Evolutionary conservation across 129 eudicot species (phyloP).

Genomic region (Tagetes erecta): DNA sequence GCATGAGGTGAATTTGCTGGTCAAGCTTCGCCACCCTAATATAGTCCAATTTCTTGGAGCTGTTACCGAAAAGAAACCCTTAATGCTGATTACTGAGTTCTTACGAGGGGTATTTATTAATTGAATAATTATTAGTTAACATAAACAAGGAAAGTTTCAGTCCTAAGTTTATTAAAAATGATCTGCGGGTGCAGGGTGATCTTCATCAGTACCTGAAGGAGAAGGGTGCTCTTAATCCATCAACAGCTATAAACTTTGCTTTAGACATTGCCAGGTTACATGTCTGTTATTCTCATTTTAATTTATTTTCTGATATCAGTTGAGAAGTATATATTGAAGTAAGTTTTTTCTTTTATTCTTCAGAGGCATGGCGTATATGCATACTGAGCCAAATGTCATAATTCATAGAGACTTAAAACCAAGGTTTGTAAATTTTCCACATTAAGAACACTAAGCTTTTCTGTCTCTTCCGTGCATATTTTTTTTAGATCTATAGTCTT

Average conservation of each 20-base stretch:
- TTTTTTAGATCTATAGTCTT: not conserved
- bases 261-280: conserved; percentile 91
- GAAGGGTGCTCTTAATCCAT: conserved; percentile 87
- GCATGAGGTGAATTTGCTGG: conserved; percentile 96
- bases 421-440: conserved; percentile 50
- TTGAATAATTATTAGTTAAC: not conserved
- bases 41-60: conserved; percentile 99
- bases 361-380: conserved; percentile 99
- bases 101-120: conserved; percentile 75
- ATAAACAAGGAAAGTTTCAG: conserved; percentile 11
- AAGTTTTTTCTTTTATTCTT: conserved; percentile 16
- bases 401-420: conserved; percentile 96
- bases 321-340: conserved; percentile 2
- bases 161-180: conserved; percentile 18
- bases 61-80: conserved; percentile 90
- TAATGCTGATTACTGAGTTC: conserved; percentile 91
- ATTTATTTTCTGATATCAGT: not conserved
- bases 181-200: conserved; percentile 67
- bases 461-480: not conserved
- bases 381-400: conserved; percentile 91
- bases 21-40: conserved; percentile 98
- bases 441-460: conserved; percentile 16
- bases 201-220: conserved; percentile 91
- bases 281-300: not conserved
- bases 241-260: conserved; percentile 87